Conservation (phyloP, 768 basidiomycete species). For the Phlebiopsis flavidoalba region DNA sequence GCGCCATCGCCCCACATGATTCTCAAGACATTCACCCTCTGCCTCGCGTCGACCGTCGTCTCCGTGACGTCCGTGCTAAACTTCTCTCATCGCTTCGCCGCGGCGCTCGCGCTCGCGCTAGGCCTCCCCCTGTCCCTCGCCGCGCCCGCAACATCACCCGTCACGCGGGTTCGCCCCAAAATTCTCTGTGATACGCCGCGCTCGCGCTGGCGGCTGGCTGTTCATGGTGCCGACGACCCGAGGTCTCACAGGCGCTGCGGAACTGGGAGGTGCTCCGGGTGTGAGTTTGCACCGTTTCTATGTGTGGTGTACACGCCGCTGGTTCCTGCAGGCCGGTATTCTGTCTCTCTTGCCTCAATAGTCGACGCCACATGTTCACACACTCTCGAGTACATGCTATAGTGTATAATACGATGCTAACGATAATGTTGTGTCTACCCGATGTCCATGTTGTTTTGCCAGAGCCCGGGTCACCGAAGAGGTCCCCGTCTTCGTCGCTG, state of each 20-base stretch:
- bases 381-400: background rate
- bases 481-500: conserved; percentile 25
- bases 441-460: conserved; percentile 25
- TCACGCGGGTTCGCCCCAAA: conserved; percentile 25
- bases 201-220: conserved; percentile 57
- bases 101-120: conserved; percentile 58
- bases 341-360: conserved; percentile 25
- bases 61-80: conserved; percentile 86
- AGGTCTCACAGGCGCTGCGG: conserved; percentile 52
- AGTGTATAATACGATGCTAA: background rate
- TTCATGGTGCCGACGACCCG: conserved; percentile 35
- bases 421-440: conserved; percentile 2
- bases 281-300: conserved; percentile 81
- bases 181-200: conserved; percentile 35
- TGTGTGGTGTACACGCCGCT: conserved; percentile 77
- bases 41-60: conserved; percentile 81
- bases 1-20: conserved; percentile 42
- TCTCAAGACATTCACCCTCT: conserved; percentile 72
- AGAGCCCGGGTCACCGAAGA: conserved; percentile 22
- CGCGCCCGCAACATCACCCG: conserved; percentile 25
- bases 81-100: conserved; percentile 84
- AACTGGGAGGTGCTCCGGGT: conserved; percentile 76
- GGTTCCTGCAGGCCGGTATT: conserved; percentile 63
- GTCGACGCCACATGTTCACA: too few species aligned
- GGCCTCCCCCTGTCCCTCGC: conserved; percentile 57